phyloP scores from a whole-genome alignment of 108 stramenopile species.

The Aurantiochytrium sp. region DNA sequence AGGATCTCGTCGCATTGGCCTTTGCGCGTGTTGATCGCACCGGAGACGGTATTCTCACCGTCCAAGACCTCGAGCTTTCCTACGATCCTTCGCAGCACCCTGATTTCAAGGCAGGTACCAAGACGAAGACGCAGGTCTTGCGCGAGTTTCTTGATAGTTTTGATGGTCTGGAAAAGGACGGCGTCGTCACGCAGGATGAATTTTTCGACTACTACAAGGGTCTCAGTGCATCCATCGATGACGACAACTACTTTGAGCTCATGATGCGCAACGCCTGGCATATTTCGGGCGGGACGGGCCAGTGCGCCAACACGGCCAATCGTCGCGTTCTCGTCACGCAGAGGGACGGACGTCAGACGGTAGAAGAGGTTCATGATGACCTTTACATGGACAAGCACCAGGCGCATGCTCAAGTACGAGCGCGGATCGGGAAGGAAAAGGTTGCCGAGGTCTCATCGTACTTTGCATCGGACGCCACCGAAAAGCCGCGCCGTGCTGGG shows the following conservation, averaged over 20 bases:
- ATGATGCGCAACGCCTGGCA: constrained; percentile 53
- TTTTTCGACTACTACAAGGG: constrained; percentile 42
- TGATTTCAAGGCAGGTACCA: constrained; percentile 34
- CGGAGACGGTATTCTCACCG: constrained; percentile 20
- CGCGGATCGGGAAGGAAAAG: background rate
- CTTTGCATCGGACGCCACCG: background rate
- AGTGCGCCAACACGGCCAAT: constrained; percentile 29
- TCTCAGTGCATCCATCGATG: constrained; percentile 31
- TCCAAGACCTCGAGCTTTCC: constrained; percentile 24
- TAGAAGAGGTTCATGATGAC: constrained; percentile 43
- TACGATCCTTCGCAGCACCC: constrained; percentile 50
- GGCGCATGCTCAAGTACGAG: constrained; percentile 15
- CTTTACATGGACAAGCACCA: constrained; percentile 27
- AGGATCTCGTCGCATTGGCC: constrained; percentile 34
- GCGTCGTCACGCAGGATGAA: constrained; percentile 32
- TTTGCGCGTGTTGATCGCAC: constrained; percentile 44
- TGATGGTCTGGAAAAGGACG: constrained; percentile 37
- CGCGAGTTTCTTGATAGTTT: constrained; percentile 37
- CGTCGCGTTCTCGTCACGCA: constrained; percentile 49
- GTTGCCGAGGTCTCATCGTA: background rate
- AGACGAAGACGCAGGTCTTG: constrained; percentile 21
- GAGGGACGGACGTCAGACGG: constrained; percentile 39
- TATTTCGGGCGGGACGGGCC: constrained; percentile 43
- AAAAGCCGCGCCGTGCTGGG: background rate
- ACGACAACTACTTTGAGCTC: constrained; percentile 46